phyloP scores from a whole-genome alignment of 2,329 filamentous ascomycete species.

The Penicillium olsonii region DNA sequence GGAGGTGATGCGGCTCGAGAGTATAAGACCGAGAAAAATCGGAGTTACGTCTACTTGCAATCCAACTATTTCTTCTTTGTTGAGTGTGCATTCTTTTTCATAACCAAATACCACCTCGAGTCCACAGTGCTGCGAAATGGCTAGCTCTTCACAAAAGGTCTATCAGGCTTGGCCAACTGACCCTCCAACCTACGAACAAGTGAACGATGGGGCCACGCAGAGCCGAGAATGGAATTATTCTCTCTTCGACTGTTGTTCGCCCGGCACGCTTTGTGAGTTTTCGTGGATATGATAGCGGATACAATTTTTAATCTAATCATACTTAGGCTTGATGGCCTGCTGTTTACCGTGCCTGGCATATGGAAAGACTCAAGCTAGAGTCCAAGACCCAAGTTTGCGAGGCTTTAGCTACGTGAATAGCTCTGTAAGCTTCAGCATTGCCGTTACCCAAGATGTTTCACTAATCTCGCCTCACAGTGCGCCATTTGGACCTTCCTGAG shows the following conservation, averaged over 20 bases:
- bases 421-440: too few species aligned
- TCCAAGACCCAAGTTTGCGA: slow-evolving; percentile 7
- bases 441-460: not conserved
- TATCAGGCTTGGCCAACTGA: not conserved
- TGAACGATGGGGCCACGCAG: too few species aligned
- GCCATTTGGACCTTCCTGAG: slow-evolving; percentile 13
- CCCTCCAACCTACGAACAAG: too few species aligned
- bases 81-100: too few species aligned
- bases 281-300: not conserved
- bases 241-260: slow-evolving; percentile 15
- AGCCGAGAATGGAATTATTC: slow-evolving; percentile 19
- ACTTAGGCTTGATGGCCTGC: slow-evolving; percentile 15
- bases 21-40: not conserved
- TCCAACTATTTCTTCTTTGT: too few species aligned
- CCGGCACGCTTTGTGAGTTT: slow-evolving; percentile 19
- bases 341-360: slow-evolving; percentile 22
- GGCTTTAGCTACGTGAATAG: slow-evolving; percentile 13
- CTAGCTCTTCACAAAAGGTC: not conserved
- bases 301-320: not conserved
- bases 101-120: not conserved
- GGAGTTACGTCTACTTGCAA: too few species aligned
- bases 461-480: too few species aligned
- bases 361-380: slow-evolving; percentile 18
- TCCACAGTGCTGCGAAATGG: not conserved
- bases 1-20: not conserved